phyloP scores from a whole-genome alignment of 495 filamentous ascomycete species.

The Penicillium soppii region DNA sequence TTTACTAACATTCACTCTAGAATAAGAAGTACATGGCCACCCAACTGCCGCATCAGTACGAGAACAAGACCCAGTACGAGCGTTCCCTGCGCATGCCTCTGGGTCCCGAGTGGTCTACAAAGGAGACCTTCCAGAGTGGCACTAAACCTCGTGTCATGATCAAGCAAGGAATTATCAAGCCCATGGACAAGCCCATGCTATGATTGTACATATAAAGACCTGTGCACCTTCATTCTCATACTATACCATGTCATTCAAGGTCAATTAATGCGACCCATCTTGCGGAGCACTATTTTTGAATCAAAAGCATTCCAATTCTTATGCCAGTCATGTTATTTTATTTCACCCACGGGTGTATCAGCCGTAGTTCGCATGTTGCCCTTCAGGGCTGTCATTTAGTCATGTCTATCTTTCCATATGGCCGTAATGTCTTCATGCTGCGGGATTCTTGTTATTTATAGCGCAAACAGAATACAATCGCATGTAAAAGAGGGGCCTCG shows the following conservation, averaged over 20 bases:
- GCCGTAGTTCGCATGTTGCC: neutral
- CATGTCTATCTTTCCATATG: conserved; percentile 1
- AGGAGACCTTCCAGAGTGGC: conserved; percentile 82
- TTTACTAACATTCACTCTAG: conserved; percentile 45
- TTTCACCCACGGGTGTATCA: neutral
- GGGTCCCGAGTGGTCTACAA: conserved; percentile 93
- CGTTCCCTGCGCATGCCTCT: conserved; percentile 80
- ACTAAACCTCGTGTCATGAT: conserved; percentile 91
- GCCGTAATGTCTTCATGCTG: conserved; percentile 4
- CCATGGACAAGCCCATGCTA: conserved; percentile 76
- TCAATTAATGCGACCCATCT: conserved; percentile 1
- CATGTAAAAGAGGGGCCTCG: conserved; percentile 7
- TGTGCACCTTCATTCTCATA: conserved; percentile 11
- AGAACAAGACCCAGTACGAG: conserved; percentile 87
- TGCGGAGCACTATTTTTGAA: neutral
- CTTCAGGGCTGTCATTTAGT: neutral
- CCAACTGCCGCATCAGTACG: conserved; percentile 80
- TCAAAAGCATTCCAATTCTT: conserved; percentile 1
- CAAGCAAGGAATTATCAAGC: conserved; percentile 88
- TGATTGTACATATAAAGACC: conserved; percentile 26
- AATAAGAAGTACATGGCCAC: conserved; percentile 86
- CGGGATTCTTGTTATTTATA: neutral
- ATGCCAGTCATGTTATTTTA: neutral
- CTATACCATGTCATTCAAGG: neutral
- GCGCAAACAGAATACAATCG: neutral